A percentile compares a stretch with the other conserved stretches of the same genome.
Conservation (phyloP, 495 filamentous ascomycete genomes). For the Podospora pseudocomata region DNA sequence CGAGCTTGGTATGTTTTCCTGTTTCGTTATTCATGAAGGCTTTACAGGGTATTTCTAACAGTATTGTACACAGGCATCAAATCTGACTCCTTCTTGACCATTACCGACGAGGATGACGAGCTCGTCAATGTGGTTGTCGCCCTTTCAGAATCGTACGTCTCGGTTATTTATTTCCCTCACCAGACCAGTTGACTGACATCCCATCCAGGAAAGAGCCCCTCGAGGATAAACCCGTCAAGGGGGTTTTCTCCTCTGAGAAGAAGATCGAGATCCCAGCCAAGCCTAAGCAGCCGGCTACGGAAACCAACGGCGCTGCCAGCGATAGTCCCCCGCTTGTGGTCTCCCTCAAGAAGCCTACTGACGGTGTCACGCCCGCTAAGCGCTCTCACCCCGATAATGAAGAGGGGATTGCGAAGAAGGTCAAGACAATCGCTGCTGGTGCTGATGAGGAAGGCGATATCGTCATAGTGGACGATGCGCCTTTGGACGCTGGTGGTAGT, state of each 20-base stretch:
- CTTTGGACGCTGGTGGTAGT: slow-evolving; percentile 15
- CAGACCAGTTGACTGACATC: slow-evolving; percentile 7
- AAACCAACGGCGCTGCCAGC: slow-evolving; percentile 31
- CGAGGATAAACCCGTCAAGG: slow-evolving; percentile 40
- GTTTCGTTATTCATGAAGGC: neutral
- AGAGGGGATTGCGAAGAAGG: slow-evolving; percentile 39
- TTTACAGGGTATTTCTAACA: slow-evolving; percentile 25
- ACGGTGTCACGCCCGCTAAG: slow-evolving; percentile 35
- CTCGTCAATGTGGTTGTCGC: slow-evolving; percentile 78
- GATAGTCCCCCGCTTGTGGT: slow-evolving; percentile 13
- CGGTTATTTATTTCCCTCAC: neutral
- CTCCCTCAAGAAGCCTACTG: neutral
- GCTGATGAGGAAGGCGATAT: slow-evolving; percentile 36
- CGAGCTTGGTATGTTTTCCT: slow-evolving; percentile 61
- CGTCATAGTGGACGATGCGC: slow-evolving; percentile 1
- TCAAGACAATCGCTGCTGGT: slow-evolving; percentile 34
- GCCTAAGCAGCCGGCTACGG: slow-evolving; percentile 36
- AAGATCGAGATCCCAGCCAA: slow-evolving; percentile 45
- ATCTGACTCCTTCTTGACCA: slow-evolving; percentile 71
- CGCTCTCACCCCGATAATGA: slow-evolving; percentile 34
- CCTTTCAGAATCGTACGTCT: slow-evolving; percentile 50
- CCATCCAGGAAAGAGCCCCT: slow-evolving; percentile 32
- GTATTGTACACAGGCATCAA: slow-evolving; percentile 44
- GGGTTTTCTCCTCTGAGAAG: slow-evolving; percentile 20
- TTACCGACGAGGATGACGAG: slow-evolving; percentile 82